Evolutionary conservation across 1,139 yeast species (phyloP).

Genomic region (Yamadazyma blattariae): DNA sequence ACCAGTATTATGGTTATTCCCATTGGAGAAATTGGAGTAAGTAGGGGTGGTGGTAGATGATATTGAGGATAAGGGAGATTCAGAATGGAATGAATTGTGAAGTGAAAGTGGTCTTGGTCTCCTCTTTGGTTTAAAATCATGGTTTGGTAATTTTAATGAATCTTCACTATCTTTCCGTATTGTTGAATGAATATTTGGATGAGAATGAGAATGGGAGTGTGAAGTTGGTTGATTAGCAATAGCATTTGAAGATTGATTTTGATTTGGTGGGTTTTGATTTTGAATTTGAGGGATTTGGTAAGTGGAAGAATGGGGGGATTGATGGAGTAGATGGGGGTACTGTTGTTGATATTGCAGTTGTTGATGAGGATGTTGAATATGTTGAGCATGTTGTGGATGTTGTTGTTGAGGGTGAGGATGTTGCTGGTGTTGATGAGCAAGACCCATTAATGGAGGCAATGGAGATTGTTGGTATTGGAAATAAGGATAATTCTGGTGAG

Average conservation of each 20-base stretch:
- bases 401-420: slow-evolving; percentile 9
- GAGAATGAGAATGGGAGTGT: slow-evolving; percentile 6
- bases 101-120: slow-evolving; percentile 44
- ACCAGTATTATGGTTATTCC: too few species aligned
- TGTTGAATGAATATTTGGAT: not conserved
- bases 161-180: too few species aligned
- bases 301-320: not conserved
- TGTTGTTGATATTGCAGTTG: slow-evolving; percentile 4
- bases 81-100: slow-evolving; percentile 26
- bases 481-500: slow-evolving; percentile 14
- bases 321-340: not conserved
- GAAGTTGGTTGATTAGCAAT: slow-evolving; percentile 1
- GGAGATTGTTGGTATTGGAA: slow-evolving; percentile 11
- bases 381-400: slow-evolving; percentile 8
- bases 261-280: not conserved
- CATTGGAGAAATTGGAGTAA: slow-evolving; percentile 1
- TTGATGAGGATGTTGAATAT: slow-evolving; percentile 7
- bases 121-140: slow-evolving; percentile 37
- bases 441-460: slow-evolving; percentile 3
- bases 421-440: slow-evolving; percentile 12
- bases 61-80: slow-evolving; percentile 14
- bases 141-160: slow-evolving; percentile 24
- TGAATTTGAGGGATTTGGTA: not conserved
- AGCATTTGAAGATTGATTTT: not conserved
- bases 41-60: slow-evolving; percentile 15